Evolutionary conservation across 2,329 filamentous ascomycete species (phyloP).

Genomic region (Albifimbria verrucaria): DNA sequence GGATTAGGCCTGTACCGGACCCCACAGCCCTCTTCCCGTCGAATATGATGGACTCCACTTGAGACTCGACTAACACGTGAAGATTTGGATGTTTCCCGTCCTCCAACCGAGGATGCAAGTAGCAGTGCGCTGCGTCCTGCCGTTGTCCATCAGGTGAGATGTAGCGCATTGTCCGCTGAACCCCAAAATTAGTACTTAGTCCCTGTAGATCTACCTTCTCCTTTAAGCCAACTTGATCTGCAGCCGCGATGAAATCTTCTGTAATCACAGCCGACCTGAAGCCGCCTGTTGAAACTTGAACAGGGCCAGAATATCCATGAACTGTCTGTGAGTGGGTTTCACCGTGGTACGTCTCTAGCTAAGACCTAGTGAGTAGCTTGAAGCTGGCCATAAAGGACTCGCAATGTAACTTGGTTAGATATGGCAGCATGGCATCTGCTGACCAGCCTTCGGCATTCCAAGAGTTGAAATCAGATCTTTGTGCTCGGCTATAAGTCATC

Average conservation of each 20-base stretch:
- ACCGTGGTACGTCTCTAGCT: background rate
- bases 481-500: slow-evolving; percentile 19
- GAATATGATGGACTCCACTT: background rate
- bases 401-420: background rate
- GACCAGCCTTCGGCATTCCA: background rate
- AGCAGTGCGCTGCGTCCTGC: background rate
- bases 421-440: background rate
- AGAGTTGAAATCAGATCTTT: background rate
- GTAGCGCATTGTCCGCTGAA: background rate
- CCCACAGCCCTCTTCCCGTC: slow-evolving; percentile 6
- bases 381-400: background rate
- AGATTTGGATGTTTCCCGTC: background rate
- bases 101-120: background rate
- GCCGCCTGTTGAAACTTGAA: background rate
- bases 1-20: slow-evolving; percentile 1
- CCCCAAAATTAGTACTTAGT: background rate
- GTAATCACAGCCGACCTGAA: background rate
- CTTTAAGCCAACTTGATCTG: background rate
- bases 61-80: background rate
- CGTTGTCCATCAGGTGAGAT: background rate
- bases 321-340: background rate
- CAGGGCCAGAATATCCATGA: background rate
- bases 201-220: background rate
- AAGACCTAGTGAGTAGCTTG: background rate
- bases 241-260: background rate